Conservation (phyloP, 2,329 filamentous ascomycete species). For the Aspergillus terreus region DNA sequence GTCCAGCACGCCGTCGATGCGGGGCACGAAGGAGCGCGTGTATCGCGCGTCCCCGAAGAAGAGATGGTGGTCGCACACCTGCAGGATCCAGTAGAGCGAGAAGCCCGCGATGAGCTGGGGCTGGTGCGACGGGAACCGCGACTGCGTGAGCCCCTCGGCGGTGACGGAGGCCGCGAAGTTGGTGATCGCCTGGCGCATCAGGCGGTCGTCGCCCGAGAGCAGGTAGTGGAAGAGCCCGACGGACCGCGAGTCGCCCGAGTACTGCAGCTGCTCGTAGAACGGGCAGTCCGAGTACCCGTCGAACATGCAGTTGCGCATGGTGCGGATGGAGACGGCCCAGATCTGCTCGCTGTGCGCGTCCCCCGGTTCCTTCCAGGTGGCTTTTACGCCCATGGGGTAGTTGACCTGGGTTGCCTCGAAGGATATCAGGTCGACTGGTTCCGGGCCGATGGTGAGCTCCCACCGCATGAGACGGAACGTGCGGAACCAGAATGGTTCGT, state of each 20-base stretch:
- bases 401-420: constrained; percentile 33
- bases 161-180: constrained; percentile 27
- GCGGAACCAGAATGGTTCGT: constrained; percentile 42
- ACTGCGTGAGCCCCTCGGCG: constrained; percentile 27
- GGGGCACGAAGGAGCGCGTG: constrained; percentile 19
- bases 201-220: constrained; percentile 29
- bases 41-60: constrained; percentile 27
- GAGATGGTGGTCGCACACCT: constrained; percentile 28
- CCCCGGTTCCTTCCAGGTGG: constrained; percentile 15
- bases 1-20: constrained; percentile 22
- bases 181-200: constrained; percentile 31
- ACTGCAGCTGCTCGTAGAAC: constrained; percentile 36
- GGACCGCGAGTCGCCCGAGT: constrained; percentile 22
- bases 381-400: constrained; percentile 35
- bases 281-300: constrained; percentile 35
- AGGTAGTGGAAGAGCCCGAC: constrained; percentile 31
- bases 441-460: constrained; percentile 22
- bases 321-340: constrained; percentile 31
- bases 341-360: constrained; percentile 17
- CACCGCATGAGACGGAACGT: constrained; percentile 36
- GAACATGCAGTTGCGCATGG: constrained; percentile 34
- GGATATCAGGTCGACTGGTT: constrained; percentile 20
- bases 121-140: constrained; percentile 28
- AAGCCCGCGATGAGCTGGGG: constrained; percentile 28
- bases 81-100: constrained; percentile 32